Base-by-base conservation (phyloP, 78 protist genomes). In the Capsaspora owczarzaki region DNA sequence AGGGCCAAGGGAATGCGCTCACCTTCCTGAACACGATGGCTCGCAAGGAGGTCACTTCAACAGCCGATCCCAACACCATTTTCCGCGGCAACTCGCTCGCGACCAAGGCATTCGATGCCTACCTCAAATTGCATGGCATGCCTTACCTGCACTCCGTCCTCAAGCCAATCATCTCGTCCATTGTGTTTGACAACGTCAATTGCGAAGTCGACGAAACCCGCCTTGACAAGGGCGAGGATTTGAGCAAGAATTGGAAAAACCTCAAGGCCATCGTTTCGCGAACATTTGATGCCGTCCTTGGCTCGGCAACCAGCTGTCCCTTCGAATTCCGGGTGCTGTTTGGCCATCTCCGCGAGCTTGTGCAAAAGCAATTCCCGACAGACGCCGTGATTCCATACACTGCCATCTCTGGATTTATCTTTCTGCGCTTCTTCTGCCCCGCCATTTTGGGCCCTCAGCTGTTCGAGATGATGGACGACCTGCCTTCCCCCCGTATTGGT, bases 351-450 rank as follows among this genome's bases (percentile, higher is more conserved):
- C n/a, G n/a, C n/a, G n/a, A n/a, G n/a, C n/a, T n/a, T n/a, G n/a
- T n/a, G n/a, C n/a, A n/a, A n/a, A n/a, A n/a, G n/a, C 51, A 46
- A 5, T 46, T 46, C 51, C 51, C 51, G 25, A 14, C 51, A 12
- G 12, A 12, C 12, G 51, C 5, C 51, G 20, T 37, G 29, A 31
- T 37, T 23, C 42, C 29, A 23, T 83, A 83, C 77, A 89, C 92
- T 0, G 85, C 90, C 0, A 76, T 84, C 5, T 53, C 82, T 33
- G 93, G 86, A 33, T 90, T 90, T 70, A 75, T 90, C 42, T 90
- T 90, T 76, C 71, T 90, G 44, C 79, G 93, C 35, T 87, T 90
- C 86, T 83, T 87, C 70, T 87, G 90, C 71, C 93, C 93, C 22
- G 89, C 93, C 31, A 87, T 90, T 61, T 47, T 90, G 51, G 89